These are phyloP conservation scores for Cryptococcus wingfieldii DNA, from an alignment of 1,284 basidiomycete species.

Conservation along the genomic window DNA sequence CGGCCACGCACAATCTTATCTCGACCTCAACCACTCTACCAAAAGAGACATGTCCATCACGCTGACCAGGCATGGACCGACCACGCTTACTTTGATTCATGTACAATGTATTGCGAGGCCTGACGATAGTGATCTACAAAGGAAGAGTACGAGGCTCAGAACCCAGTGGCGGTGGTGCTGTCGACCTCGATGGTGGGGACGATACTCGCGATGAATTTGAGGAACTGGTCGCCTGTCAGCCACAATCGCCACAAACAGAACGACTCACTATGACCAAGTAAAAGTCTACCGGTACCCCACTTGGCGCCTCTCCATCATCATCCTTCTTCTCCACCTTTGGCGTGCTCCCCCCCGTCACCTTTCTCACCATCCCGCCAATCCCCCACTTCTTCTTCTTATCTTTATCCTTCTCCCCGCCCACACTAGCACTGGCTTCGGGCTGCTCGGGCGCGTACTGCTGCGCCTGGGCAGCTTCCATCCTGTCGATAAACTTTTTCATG, in stretches of 20 bases:
- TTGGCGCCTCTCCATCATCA: slow-evolving; percentile 52
- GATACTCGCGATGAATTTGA: slow-evolving; percentile 83
- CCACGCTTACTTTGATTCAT: no score
- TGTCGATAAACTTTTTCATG: slow-evolving; percentile 99
- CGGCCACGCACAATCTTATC: slow-evolving; percentile 12
- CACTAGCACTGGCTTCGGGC: slow-evolving; percentile 37
- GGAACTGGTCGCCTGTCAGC: slow-evolving; percentile 54
- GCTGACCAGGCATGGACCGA: no score
- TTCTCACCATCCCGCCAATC: slow-evolving; percentile 61
- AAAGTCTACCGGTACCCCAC: slow-evolving; percentile 89
- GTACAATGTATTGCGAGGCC: no score
- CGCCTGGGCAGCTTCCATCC: slow-evolving; percentile 82
- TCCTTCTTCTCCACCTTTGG: slow-evolving; percentile 19
- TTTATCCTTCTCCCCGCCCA: slow-evolving; percentile 52
- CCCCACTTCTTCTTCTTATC: slow-evolving; percentile 88
- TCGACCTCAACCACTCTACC: slow-evolving; percentile 26
- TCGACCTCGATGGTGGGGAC: slow-evolving; percentile 89
- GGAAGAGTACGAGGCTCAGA: neutral
- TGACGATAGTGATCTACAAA: no score
- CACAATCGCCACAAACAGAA: neutral
- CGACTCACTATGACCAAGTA: slow-evolving; percentile 71
- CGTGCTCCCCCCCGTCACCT: slow-evolving; percentile 58
- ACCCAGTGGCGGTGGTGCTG: slow-evolving; percentile 60
- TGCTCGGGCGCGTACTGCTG: slow-evolving; percentile 33
- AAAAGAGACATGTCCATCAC: no score